A percentile compares a stretch with the other conserved stretches of the same genome.
These are phyloP conservation scores for Dendrobium huoshanense DNA, from an alignment of 106 monocot species.

Conservation along the genomic window DNA sequence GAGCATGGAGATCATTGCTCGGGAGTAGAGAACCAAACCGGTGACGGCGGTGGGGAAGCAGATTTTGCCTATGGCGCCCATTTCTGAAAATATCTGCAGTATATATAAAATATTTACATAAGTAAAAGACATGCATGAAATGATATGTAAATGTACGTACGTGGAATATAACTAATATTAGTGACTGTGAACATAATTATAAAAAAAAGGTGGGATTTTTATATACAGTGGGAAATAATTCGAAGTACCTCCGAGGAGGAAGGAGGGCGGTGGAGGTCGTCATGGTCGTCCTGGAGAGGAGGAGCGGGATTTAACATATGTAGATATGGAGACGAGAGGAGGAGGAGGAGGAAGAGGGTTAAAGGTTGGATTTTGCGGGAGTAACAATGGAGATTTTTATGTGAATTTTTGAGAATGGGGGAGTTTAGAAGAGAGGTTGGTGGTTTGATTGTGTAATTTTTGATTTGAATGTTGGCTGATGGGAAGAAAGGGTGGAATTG, in stretches of 20 bases:
- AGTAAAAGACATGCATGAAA: background rate
- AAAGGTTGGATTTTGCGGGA: background rate
- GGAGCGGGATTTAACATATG: no score
- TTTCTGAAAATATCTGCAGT: slow-evolving; percentile 55
- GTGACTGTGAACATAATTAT: background rate
- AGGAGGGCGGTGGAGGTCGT: slow-evolving; percentile 39
- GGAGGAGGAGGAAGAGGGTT: no score
- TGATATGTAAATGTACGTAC: background rate
- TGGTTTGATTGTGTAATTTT: background rate
- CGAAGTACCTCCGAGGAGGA: slow-evolving; percentile 39
- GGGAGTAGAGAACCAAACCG: slow-evolving; percentile 81
- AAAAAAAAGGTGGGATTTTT: background rate
- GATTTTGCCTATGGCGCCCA: slow-evolving; percentile 59
- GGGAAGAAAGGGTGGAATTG: background rate
- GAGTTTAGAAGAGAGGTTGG: background rate
- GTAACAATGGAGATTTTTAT: background rate
- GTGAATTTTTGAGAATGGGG: background rate
- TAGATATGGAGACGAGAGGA: no score
- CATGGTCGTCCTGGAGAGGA: background rate
- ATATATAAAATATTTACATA: background rate
- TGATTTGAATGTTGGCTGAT: background rate
- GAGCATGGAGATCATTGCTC: slow-evolving; percentile 89
- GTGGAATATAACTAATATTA: background rate
- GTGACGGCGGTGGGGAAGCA: slow-evolving; percentile 71
- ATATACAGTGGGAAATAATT: background rate